phyloP scores from a whole-genome alignment of 257 asterid species.

The Solanum habrochaites region DNA sequence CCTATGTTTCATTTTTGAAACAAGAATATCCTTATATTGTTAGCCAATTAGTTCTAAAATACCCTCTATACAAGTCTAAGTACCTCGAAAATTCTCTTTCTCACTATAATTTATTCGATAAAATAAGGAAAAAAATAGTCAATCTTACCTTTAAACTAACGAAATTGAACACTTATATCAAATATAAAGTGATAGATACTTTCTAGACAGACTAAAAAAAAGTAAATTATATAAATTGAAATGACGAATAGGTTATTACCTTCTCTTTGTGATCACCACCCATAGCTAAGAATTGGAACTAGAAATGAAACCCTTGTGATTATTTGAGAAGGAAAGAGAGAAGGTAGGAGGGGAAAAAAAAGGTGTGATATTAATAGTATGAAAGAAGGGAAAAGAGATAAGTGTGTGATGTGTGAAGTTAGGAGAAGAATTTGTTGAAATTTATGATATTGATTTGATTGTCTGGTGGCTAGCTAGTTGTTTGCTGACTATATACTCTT shows the following conservation, averaged over 20 bases:
- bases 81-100: neutral
- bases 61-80: neutral
- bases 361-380: neutral
- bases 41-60: neutral
- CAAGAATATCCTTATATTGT: neutral
- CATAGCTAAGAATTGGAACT: conserved; percentile 3
- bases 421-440: neutral
- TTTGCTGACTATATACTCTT: conserved; percentile 36
- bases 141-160: neutral
- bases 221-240: neutral
- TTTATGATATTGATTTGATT: conserved; percentile 6
- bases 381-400: neutral
- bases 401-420: neutral
- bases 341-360: neutral
- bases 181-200: neutral
- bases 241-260: neutral
- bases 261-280: conserved; percentile 14
- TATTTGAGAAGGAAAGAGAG: neutral
- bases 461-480: neutral
- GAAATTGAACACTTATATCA: neutral
- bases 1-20: neutral
- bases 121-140: neutral
- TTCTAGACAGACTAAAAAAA: neutral
- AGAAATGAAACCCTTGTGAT: neutral
- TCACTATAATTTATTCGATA: neutral